Conservation (phyloP, 1,284 basidiomycete species). For the Boletellus deceptivus region DNA sequence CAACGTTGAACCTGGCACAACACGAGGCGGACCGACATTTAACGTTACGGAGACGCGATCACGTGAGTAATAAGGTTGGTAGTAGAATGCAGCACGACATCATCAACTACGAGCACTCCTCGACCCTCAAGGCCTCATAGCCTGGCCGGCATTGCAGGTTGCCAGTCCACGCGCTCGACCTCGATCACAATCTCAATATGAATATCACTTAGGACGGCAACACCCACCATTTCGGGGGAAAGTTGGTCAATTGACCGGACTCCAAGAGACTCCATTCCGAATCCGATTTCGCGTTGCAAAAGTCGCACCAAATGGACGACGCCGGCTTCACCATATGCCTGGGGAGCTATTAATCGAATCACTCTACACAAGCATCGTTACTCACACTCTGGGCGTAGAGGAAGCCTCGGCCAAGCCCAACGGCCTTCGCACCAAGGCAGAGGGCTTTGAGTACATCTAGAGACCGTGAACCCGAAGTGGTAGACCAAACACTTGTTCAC, state of each 20-base stretch:
- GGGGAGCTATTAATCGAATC: constrained; percentile 7
- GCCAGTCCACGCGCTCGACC: constrained; percentile 69
- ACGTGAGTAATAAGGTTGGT: constrained; percentile 19
- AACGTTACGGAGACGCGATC: constrained; percentile 15
- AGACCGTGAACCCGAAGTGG: neutral
- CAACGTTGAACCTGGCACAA: constrained; percentile 4
- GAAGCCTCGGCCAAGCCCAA: constrained; percentile 87
- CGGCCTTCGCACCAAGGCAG: constrained; percentile 86
- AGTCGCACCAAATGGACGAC: constrained; percentile 75
- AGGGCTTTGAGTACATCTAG: constrained; percentile 87
- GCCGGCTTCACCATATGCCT: constrained; percentile 84
- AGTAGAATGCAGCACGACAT: neutral
- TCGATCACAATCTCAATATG: constrained; percentile 57
- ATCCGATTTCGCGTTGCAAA: constrained; percentile 77
- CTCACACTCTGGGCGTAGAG: constrained; percentile 86
- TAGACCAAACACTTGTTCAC: constrained; percentile 12
- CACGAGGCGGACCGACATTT: constrained; percentile 9
- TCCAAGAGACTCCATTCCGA: constrained; percentile 79
- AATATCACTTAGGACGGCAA: neutral
- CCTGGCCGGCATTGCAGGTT: constrained; percentile 37
- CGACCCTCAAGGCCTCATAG: constrained; percentile 12
- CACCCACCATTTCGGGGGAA: constrained; percentile 73
- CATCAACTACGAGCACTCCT: neutral
- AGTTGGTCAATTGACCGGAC: constrained; percentile 70
- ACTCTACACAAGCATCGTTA: constrained; percentile 2